Conservation (phyloP, 208 protist genomes). For the Phytomonas sp. region DNA sequence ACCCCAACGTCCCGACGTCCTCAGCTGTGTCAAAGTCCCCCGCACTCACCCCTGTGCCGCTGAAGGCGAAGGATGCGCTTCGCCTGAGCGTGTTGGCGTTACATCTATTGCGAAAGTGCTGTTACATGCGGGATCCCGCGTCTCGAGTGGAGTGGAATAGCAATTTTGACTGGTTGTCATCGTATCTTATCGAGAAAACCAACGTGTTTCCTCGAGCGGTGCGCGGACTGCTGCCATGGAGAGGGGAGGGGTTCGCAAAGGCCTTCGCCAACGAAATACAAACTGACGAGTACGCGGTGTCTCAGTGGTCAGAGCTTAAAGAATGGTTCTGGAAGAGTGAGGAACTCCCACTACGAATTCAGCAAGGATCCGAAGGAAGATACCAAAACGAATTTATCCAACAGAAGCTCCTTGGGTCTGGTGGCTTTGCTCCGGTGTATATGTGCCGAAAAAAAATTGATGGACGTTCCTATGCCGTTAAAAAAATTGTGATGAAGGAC, state of each 20-base stretch:
- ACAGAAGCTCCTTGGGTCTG: slow-evolving; percentile 59
- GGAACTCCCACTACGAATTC: slow-evolving; percentile 31
- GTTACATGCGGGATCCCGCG: slow-evolving; percentile 64
- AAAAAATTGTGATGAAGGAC: slow-evolving; percentile 71
- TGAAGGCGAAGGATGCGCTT: slow-evolving; percentile 51
- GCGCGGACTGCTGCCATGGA: slow-evolving; percentile 50
- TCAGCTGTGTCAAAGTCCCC: slow-evolving; percentile 17
- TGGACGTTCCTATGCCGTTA: slow-evolving; percentile 72
- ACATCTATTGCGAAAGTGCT: slow-evolving; percentile 72
- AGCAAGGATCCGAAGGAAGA: slow-evolving; percentile 43
- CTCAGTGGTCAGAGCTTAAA: slow-evolving; percentile 25
- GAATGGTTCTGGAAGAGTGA: slow-evolving; percentile 77
- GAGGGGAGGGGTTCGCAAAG: slow-evolving; percentile 28
- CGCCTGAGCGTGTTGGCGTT: slow-evolving; percentile 55
- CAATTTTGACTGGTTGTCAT: slow-evolving; percentile 51
- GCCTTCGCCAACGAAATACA: slow-evolving; percentile 34
- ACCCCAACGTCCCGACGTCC: background rate
- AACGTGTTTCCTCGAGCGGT: slow-evolving; percentile 41
- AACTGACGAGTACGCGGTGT: slow-evolving; percentile 16
- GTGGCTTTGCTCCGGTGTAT: slow-evolving; percentile 79
- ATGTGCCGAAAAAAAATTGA: slow-evolving; percentile 83
- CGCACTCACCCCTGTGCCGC: slow-evolving; percentile 38
- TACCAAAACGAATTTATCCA: slow-evolving; percentile 80
- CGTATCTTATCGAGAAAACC: slow-evolving; percentile 45
- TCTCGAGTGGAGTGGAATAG: slow-evolving; percentile 60